These are phyloP conservation scores for Penicillium cataractarum DNA, from an alignment of 495 filamentous ascomycete genomes.

Conservation along the genomic window DNA sequence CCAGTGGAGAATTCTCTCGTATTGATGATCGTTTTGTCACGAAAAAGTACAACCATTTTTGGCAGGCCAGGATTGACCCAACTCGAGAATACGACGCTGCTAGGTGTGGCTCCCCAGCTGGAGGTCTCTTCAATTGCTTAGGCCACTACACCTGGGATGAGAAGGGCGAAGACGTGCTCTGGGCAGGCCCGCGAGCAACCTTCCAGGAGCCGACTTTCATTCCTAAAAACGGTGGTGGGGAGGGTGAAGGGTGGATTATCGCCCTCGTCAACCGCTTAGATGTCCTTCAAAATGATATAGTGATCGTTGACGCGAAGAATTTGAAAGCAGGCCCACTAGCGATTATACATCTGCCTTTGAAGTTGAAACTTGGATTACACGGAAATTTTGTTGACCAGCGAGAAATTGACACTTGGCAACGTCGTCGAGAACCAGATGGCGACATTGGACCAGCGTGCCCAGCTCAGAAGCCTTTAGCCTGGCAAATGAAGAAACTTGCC, in stretches of 20 bases:
- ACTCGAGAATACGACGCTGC: slow-evolving; percentile 47
- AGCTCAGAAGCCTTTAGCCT: not conserved
- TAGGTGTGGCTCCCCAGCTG: slow-evolving; percentile 16
- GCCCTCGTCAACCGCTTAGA: slow-evolving; percentile 57
- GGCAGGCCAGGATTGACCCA: slow-evolving; percentile 53
- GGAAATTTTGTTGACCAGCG: slow-evolving; percentile 23
- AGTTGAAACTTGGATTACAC: slow-evolving; percentile 18
- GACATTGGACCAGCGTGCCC: not conserved
- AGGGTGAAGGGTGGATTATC: slow-evolving; percentile 52
- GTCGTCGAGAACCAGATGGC: not conserved
- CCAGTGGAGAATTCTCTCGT: slow-evolving; percentile 57
- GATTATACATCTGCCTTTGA: slow-evolving; percentile 33
- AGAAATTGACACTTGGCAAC: slow-evolving; percentile 14
- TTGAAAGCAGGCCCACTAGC: slow-evolving; percentile 45
- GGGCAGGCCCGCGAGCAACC: slow-evolving; percentile 46
- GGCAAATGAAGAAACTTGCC: not conserved
- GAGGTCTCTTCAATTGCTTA: slow-evolving; percentile 40
- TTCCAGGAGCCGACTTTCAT: not conserved
- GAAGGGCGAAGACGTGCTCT: slow-evolving; percentile 22
- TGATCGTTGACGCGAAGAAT: slow-evolving; percentile 54
- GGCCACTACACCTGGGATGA: slow-evolving; percentile 46
- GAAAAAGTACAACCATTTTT: slow-evolving; percentile 59
- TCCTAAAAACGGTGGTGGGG: slow-evolving; percentile 24
- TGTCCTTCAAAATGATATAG: slow-evolving; percentile 51
- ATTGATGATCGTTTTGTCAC: slow-evolving; percentile 60